Percentiles rank a stretch among this genome's conserved stretches.
These are phyloP conservation scores for Yamadazyma olivae DNA, from an alignment of 805 yeast species.

Conservation along the genomic window DNA sequence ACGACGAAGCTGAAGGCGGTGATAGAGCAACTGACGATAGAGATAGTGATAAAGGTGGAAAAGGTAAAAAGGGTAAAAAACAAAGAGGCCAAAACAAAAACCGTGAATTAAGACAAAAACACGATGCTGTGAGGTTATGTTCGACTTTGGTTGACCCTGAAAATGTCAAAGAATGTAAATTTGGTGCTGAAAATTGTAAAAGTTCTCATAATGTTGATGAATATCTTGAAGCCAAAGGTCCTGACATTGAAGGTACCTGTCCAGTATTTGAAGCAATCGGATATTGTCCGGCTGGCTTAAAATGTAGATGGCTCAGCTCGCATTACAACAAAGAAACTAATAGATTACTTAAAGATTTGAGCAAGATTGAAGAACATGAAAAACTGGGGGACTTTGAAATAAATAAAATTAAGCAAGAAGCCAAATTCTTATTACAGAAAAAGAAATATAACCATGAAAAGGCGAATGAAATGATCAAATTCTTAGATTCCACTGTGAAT, in stretches of 20 bases:
- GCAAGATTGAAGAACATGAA: constrained; percentile 28
- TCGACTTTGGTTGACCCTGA: constrained; percentile 58
- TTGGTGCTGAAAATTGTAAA: constrained; percentile 70
- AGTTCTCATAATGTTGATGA: constrained; percentile 69
- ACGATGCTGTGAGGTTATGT: constrained; percentile 66
- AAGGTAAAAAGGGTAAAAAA: constrained; percentile 37
- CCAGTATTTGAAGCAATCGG: constrained; percentile 85
- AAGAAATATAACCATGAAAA: constrained; percentile 57
- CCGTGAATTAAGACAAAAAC: constrained; percentile 68
- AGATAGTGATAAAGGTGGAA: constrained; percentile 3
- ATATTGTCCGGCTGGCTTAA: constrained; percentile 86
- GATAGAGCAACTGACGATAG: constrained; percentile 33
- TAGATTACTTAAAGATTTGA: constrained; percentile 44
- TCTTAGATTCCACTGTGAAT: constrained; percentile 60
- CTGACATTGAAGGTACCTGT: constrained; percentile 73
- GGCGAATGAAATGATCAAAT: constrained; percentile 57
- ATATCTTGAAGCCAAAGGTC: constrained; percentile 64
- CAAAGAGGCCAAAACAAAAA: constrained; percentile 81
- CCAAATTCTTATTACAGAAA: constrained; percentile 51
- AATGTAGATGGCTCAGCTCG: constrained; percentile 84
- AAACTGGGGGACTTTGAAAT: constrained; percentile 50
- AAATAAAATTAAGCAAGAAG: constrained; percentile 53
- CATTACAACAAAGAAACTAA: constrained; percentile 55
- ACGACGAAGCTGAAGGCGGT: constrained; percentile 46
- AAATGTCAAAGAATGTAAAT: constrained; percentile 47